A percentile compares a stretch with the other conserved stretches of the same genome.
Conservation (phyloP, 2,329 filamentous ascomycete genomes). For the Colletotrichum graminicola region DNA sequence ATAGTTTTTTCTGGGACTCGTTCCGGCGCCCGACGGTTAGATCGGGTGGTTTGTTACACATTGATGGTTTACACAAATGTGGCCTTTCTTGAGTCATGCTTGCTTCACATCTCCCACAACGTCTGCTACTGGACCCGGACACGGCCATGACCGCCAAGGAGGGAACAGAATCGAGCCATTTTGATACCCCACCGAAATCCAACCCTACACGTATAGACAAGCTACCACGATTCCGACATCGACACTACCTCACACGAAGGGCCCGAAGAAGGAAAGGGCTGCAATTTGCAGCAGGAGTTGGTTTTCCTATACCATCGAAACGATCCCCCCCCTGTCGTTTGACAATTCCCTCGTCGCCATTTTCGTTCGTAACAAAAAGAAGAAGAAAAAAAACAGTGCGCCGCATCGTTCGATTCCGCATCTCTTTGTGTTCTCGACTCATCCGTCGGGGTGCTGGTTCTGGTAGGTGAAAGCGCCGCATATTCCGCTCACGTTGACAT, state of each 20-base stretch:
- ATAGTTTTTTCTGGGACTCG: conserved; percentile 35
- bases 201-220: conserved; percentile 40
- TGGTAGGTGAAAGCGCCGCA: conserved; percentile 33
- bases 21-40: conserved; percentile 39
- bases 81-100: conserved; percentile 43
- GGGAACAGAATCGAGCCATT: conserved; percentile 42
- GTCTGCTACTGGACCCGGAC: conserved; percentile 36
- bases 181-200: conserved; percentile 43
- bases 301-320: conserved; percentile 38
- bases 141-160: conserved; percentile 40
- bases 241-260: conserved; percentile 27
- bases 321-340: conserved; percentile 8
- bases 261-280: conserved; percentile 29
- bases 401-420: conserved; percentile 26
- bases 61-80: conserved; percentile 41
- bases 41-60: conserved; percentile 41
- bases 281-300: conserved; percentile 31
- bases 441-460: conserved; percentile 16
- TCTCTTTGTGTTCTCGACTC: conserved; percentile 36
- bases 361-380: background rate
- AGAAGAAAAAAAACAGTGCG: conserved; percentile 19
- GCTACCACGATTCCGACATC: conserved; percentile 39
- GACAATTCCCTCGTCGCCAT: conserved; percentile 27
- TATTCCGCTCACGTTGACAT: background rate
- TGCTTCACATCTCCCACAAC: conserved; percentile 42